Conservation (phyloP, 2,329 filamentous ascomycete species). For the Zelopaecilomyces penicillatus region DNA sequence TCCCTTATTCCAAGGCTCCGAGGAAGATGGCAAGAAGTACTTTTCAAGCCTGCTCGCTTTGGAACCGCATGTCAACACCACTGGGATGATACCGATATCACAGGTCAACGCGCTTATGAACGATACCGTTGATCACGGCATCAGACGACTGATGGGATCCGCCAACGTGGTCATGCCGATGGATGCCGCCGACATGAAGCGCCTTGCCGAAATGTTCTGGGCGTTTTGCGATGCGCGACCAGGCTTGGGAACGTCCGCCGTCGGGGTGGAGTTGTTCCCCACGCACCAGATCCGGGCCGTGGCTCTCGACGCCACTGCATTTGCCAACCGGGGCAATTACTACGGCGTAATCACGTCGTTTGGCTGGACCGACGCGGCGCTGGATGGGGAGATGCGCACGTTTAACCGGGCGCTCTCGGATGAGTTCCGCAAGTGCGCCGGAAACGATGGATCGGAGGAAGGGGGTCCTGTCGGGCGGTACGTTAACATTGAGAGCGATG, state of each 20-base stretch:
- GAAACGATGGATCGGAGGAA: not conserved
- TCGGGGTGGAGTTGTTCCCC: constrained; percentile 34
- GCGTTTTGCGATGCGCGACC: constrained; percentile 14
- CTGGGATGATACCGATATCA: constrained; percentile 30
- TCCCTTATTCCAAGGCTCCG: constrained; percentile 18
- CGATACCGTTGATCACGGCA: constrained; percentile 22
- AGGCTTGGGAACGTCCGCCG: constrained; percentile 14
- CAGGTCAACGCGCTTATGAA: constrained; percentile 26
- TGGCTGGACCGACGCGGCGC: constrained; percentile 15
- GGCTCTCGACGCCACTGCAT: constrained; percentile 22
- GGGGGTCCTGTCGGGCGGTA: not conserved
- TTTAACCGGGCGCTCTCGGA: not conserved
- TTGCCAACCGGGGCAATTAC: constrained; percentile 2
- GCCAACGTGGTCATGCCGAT: constrained; percentile 34
- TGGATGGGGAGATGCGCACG: not conserved
- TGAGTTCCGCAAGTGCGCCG: not conserved
- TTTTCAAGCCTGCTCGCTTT: constrained; percentile 28
- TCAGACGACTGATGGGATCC: constrained; percentile 29
- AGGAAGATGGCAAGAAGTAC: constrained; percentile 23
- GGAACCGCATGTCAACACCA: constrained; percentile 24
- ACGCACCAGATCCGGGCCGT: constrained; percentile 19
- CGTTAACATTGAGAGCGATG: not conserved
- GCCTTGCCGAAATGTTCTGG: constrained; percentile 20
- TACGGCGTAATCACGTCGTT: constrained; percentile 20
- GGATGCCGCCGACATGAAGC: constrained; percentile 17